Conservation (phyloP, 2,329 filamentous ascomycete species). For the Alternaria novae-zelandiae region DNA sequence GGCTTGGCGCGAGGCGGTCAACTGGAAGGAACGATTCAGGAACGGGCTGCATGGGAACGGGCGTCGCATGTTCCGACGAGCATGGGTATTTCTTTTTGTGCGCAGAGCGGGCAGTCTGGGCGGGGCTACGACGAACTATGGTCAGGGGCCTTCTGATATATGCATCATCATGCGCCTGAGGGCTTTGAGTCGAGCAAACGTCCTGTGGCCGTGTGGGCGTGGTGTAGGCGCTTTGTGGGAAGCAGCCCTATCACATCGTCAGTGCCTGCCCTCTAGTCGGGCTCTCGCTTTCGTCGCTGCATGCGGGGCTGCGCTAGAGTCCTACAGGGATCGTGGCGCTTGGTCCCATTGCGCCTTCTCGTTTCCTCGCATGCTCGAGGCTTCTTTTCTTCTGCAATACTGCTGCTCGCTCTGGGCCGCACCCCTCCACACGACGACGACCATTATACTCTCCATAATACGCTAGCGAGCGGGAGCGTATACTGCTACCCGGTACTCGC, state of each 20-base stretch:
- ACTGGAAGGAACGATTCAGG: conserved; percentile 11
- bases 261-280: conserved; percentile 1
- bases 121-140: background rate
- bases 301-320: conserved; percentile 17
- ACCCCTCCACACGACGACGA: background rate
- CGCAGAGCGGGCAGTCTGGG: background rate
- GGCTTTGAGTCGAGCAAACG: background rate
- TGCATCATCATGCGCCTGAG: conserved; percentile 4
- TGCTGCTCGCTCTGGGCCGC: background rate
- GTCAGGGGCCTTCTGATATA: background rate
- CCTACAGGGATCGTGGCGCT: conserved; percentile 15
- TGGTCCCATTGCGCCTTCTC: conserved; percentile 19
- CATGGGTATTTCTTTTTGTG: conserved; percentile 8
- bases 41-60: conserved; percentile 11
- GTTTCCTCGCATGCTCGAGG: conserved; percentile 22
- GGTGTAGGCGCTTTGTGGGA: background rate
- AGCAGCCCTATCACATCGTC: conserved; percentile 7
- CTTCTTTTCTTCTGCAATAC: conserved; percentile 6
- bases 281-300: background rate
- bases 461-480: background rate
- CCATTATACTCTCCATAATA: background rate
- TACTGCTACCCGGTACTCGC: background rate
- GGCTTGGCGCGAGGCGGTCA: conserved; percentile 11
- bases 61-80: conserved; percentile 10
- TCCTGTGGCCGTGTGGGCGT: background rate